Conservation (phyloP, 1,284 basidiomycete genomes). For the Neotropicomus parvogracilis region DNA sequence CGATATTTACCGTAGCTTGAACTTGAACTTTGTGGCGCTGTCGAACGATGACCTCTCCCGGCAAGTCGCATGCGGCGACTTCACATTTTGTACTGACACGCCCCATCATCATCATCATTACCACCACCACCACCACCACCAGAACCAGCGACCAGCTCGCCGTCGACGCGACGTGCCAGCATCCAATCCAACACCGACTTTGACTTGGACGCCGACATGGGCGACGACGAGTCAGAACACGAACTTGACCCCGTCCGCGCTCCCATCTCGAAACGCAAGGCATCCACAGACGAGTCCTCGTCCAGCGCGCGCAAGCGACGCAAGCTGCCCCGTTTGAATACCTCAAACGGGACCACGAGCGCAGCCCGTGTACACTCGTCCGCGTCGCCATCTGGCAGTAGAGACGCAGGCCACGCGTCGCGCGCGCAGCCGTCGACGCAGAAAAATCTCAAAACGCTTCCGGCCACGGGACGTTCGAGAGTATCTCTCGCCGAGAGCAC, state of each 20-base stretch:
- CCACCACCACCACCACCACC: not conserved
- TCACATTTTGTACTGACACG: too few relatives aligned
- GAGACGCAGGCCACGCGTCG: constrained; percentile 5
- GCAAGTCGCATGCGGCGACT: too few relatives aligned
- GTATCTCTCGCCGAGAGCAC: constrained; percentile 1
- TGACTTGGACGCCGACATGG: constrained; percentile 18
- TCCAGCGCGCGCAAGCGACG: constrained; percentile 4
- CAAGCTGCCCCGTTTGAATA: constrained; percentile 25
- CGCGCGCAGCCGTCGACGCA: constrained; percentile 11
- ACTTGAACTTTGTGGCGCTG: too few relatives aligned
- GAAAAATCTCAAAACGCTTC: not conserved
- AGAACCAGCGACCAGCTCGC: constrained; percentile 23
- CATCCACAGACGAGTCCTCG: constrained; percentile 12
- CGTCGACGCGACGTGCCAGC: constrained; percentile 13
- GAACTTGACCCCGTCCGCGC: not conserved
- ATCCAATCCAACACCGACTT: constrained; percentile 20
- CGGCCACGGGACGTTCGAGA: not conserved
- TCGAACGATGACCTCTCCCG: too few relatives aligned
- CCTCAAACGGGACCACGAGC: not conserved
- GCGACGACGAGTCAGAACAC: constrained; percentile 19
- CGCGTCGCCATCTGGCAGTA: not conserved
- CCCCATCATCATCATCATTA: too few relatives aligned
- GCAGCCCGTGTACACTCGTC: not conserved
- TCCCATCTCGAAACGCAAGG: constrained; percentile 30
- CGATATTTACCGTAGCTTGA: too few relatives aligned